These are phyloP conservation scores for Cudoniella acicularis DNA, from an alignment of 495 filamentous ascomycete genomes.

Conservation along the genomic window DNA sequence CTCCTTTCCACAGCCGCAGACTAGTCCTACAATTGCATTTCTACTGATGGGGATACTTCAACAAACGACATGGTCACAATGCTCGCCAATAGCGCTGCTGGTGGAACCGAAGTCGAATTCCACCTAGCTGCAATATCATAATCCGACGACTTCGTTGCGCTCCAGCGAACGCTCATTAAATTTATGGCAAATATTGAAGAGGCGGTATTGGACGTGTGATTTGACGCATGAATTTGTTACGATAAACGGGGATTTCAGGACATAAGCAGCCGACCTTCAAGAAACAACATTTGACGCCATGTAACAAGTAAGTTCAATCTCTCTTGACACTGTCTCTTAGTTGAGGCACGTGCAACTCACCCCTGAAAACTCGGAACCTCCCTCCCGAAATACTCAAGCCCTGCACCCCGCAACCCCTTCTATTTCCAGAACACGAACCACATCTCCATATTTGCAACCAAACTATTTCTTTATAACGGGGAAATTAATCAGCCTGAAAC, in stretches of 20 bases:
- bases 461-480: background rate
- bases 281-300: no score
- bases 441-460: background rate
- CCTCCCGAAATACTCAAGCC: background rate
- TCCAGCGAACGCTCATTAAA: slow-evolving; percentile 64
- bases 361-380: background rate
- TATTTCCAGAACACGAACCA: background rate
- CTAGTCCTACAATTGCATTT: slow-evolving; percentile 93
- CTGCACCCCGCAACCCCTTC: background rate
- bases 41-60: slow-evolving; percentile 91
- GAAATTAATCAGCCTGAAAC: background rate
- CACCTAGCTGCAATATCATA: slow-evolving; percentile 30
- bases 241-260: slow-evolving; percentile 89
- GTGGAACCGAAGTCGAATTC: slow-evolving; percentile 65
- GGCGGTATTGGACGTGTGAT: slow-evolving; percentile 96
- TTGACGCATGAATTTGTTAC: slow-evolving; percentile 90
- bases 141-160: slow-evolving; percentile 55
- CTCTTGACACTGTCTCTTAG: no score
- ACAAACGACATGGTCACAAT: slow-evolving; percentile 96
- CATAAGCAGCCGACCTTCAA: no score
- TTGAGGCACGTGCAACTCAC: background rate
- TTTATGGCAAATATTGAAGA: slow-evolving; percentile 84
- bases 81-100: slow-evolving; percentile 90
- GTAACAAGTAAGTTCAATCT: no score
- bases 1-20: slow-evolving; percentile 73